Evolutionary conservation across 2,329 filamentous ascomycete genomes (phyloP), one percentile per base, ranked within the genome.

Genomic region (Ophiostoma triangulosporum): DNA sequence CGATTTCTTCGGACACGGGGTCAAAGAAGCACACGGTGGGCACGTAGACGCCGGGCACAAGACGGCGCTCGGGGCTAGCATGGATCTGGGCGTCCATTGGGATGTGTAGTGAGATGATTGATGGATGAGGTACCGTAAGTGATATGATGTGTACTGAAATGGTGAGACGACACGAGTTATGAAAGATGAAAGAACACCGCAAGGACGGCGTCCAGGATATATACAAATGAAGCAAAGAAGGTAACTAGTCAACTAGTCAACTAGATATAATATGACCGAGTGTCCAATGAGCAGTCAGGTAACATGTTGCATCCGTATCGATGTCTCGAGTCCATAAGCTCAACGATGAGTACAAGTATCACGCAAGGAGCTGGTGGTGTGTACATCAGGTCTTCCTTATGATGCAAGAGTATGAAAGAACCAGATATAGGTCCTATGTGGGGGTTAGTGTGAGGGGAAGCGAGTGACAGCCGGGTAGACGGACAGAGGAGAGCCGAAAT

Each of bases 21-120:
- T 84, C 72, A 65, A 88, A 88, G 71, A 88, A 88, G 65, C 82
- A 83, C 61, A 86, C 74, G 17, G 84, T 87, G 26, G 85, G 84
- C 48, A 86, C 83, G 63, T 88, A 88, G 60, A 88, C 76, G 54
- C 78, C 80, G 4, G 71, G 69, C 24, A 68, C 56, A 9, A 74
- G 64, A 24, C 65, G 68, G 27, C 70, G 66, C 32, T 33, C 62
- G 60, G 6, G 61, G 54, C 17, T 54, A 12, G 33, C 27, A 15
- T 36, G 48, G 6, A 35, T 22, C 15, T 31, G 15, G n/a, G n/a
- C n/a, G n/a, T n/a, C n/a, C n/a, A n/a, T n/a, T n/a, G n/a, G n/a
- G n/a, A n/a, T n/a, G n/a, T n/a, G n/a, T n/a, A n/a, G n/a, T n/a
- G n/a, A n/a, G n/a, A n/a, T n/a, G n/a, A n/a, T n/a, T n/a, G n/a